Evolutionary conservation across 2,329 filamentous ascomycete species (phyloP).

Genomic region (Ciborinia camelliae): DNA sequence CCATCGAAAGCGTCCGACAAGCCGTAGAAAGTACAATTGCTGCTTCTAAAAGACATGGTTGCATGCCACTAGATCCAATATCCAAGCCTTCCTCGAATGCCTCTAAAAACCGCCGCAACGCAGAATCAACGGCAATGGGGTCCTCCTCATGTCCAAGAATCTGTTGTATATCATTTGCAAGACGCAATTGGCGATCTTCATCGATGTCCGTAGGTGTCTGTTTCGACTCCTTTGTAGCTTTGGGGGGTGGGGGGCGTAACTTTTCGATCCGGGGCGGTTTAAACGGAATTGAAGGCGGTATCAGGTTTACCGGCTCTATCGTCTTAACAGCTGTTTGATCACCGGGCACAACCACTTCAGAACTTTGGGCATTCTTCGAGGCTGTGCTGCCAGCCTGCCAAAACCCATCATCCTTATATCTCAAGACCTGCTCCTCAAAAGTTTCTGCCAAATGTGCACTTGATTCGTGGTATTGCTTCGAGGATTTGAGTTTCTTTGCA

Average conservation of each 20-base stretch:
- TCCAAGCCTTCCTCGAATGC: constrained; percentile 29
- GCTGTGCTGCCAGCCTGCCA: constrained; percentile 2
- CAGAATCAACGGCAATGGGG: constrained; percentile 23
- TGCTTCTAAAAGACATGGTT: constrained; percentile 23
- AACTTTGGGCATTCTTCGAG: neutral
- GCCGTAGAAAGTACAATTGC: constrained; percentile 24
- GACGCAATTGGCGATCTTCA: constrained; percentile 24
- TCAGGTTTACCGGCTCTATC: neutral
- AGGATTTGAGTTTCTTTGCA: constrained; percentile 49
- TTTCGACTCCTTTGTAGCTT: no score
- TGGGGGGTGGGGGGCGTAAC: neutral
- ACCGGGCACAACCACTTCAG: neutral
- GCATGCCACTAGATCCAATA: constrained; percentile 19
- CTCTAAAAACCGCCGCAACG: constrained; percentile 28
- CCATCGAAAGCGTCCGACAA: constrained; percentile 20
- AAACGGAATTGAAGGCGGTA: neutral
- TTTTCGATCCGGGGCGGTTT: constrained; percentile 7
- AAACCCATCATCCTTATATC: constrained; percentile 16
- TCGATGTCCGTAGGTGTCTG: neutral
- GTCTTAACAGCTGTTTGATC: neutral
- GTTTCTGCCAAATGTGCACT: constrained; percentile 28
- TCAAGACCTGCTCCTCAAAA: constrained; percentile 29
- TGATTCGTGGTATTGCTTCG: constrained; percentile 40
- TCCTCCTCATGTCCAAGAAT: constrained; percentile 23
- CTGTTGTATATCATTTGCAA: constrained; percentile 28